These are phyloP conservation scores for Irpex rosettiformis DNA, from an alignment of 1,284 basidiomycete species.

Conservation along the genomic window DNA sequence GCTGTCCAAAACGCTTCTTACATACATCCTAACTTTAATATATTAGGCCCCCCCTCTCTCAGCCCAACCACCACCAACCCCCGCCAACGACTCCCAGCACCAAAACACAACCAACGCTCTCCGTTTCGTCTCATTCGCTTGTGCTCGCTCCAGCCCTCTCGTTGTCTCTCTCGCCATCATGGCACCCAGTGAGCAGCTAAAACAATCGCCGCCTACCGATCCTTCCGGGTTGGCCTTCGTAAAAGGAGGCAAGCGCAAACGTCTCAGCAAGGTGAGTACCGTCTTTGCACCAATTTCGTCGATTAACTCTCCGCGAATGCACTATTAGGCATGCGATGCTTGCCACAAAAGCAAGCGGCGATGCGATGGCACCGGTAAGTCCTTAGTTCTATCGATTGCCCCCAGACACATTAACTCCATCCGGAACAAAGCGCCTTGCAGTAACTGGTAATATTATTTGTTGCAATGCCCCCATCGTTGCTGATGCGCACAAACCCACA, in stretches of 20 bases:
- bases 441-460: slow-evolving; percentile 59
- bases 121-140: too few species aligned
- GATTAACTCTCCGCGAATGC: slow-evolving; percentile 10
- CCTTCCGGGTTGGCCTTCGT: slow-evolving; percentile 30
- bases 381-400: slow-evolving; percentile 9
- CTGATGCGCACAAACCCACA: slow-evolving; percentile 26
- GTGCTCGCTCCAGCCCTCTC: too few species aligned
- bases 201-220: slow-evolving; percentile 14
- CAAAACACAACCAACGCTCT: too few species aligned
- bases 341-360: slow-evolving; percentile 81
- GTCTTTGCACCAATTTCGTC: slow-evolving; percentile 5
- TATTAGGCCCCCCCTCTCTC: neutral
- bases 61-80: slow-evolving; percentile 1
- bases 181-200: slow-evolving; percentile 12
- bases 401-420: slow-evolving; percentile 11
- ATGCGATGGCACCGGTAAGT: slow-evolving; percentile 75
- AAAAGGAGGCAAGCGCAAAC: slow-evolving; percentile 36
- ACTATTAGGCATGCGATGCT: slow-evolving; percentile 67
- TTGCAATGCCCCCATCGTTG: neutral
- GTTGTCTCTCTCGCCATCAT: slow-evolving; percentile 13
- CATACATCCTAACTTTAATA: neutral
- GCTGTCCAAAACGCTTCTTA: neutral
- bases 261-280: slow-evolving; percentile 51
- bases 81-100: neutral
- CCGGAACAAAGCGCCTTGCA: slow-evolving; percentile 60